These are phyloP conservation scores for Tolypocladium inflatum DNA, from an alignment of 2,329 filamentous ascomycete genomes.

Conservation along the genomic window DNA sequence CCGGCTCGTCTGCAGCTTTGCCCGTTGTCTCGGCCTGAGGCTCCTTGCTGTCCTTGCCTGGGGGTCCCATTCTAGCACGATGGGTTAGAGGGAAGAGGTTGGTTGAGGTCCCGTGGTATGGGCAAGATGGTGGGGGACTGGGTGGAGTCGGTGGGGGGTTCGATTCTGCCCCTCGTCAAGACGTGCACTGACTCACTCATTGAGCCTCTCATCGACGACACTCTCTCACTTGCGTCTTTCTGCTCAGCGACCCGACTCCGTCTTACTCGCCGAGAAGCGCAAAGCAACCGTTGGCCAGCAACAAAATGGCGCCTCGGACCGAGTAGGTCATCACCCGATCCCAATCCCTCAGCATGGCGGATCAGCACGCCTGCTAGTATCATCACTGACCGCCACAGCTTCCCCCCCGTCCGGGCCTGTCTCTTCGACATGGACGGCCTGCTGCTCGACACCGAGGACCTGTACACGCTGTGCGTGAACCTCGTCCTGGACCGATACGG, in stretches of 20 bases:
- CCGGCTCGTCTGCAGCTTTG: conserved; percentile 8
- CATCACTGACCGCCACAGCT: conserved; percentile 34
- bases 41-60: not conserved
- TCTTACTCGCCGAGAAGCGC: not conserved
- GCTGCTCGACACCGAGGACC: conserved; percentile 85
- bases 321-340: conserved; percentile 28
- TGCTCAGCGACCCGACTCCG: too few relatives aligned
- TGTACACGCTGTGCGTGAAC: conserved; percentile 79
- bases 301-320: conserved; percentile 31
- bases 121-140: not conserved
- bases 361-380: too few relatives aligned
- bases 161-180: not conserved
- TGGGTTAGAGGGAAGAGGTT: not conserved
- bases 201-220: not conserved
- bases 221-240: too few relatives aligned
- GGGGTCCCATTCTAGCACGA: not conserved
- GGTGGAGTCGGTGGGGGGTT: not conserved
- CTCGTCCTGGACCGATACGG: conserved; percentile 67
- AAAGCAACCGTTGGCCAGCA: not conserved
- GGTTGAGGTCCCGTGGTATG: too few relatives aligned
- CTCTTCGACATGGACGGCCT: conserved; percentile 99
- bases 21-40: not conserved
- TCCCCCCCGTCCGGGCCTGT: conserved; percentile 77
- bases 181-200: not conserved
- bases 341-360: too few relatives aligned